Base-by-base conservation (phyloP, 2,329 filamentous ascomycete genomes). In the Verticillium zaregamsianum region DNA sequence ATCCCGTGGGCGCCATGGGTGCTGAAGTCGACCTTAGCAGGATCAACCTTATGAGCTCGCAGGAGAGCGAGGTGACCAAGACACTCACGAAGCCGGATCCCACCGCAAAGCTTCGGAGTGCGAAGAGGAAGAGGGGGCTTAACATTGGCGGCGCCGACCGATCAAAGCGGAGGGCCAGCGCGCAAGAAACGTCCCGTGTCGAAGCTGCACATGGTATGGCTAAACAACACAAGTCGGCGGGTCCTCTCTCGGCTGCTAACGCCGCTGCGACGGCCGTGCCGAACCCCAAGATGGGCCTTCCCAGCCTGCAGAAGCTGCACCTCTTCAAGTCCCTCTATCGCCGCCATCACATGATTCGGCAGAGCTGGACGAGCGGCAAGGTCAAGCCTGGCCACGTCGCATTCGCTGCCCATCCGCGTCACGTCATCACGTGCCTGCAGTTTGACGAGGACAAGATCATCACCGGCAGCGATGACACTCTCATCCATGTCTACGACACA, bases 361-460 rank as follows among this genome's bases (percentile, higher is more conserved):
- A 91, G 72, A 93, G 90, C 72, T 99, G 95, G 95, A 98, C 96
- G 76, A 90, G 87, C 64, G 90, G 92, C 59, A 87, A 89, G 64
- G 85, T 92, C 35, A 91, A 93, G 74, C 95, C 95, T 32, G 87
- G 90, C 55, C 95, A 99, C 69, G 89, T 99, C 62, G 95, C 95
- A 5, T 98, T 99, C 75, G 89, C 92, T n/a, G 95, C 95, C 5
- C 95, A 99, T 72, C 92, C 95, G 63, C 88, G 92, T 37, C 94
- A 98, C 77, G 95, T 99, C 64, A 96, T 99, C 59, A 99, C 95
- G 17, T 99, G 95, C 72, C 83, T 99, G 60, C 93, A 99, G 73
- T 99, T 99, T 69, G 95, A 99, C 71, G 91, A 93, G 57, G 93
- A 99, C 80, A 98, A 98, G 77, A 97, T 99, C 67, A 85, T 99